phyloP scores from a whole-genome alignment of 2,329 filamentous ascomycete species.

The Aspergillus unguis region DNA sequence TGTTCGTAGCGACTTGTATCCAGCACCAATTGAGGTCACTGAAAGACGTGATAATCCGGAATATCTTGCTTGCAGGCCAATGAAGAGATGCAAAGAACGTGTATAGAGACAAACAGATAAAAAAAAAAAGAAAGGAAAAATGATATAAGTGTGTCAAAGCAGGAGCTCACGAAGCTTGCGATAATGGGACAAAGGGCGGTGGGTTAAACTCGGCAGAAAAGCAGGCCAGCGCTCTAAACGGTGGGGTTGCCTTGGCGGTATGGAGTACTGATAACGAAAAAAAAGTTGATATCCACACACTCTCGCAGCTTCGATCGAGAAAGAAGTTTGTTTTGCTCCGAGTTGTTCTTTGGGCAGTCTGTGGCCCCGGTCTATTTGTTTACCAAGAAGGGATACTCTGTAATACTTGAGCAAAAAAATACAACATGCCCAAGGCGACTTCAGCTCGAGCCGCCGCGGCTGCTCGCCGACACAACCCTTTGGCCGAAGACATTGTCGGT shows the following conservation, averaged over 20 bases:
- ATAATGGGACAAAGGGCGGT: too few species aligned
- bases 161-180: too few species aligned
- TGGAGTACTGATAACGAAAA: conserved; percentile 11
- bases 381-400: background rate
- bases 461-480: conserved; percentile 77
- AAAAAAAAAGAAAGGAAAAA: too few species aligned
- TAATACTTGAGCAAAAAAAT: background rate
- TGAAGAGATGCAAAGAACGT: too few species aligned
- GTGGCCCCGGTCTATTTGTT: background rate
- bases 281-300: conserved; percentile 34
- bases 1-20: background rate
- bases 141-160: too few species aligned
- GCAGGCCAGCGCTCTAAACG: background rate
- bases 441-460: conserved; percentile 54
- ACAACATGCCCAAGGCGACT: conserved; percentile 73
- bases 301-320: conserved; percentile 15
- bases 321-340: background rate
- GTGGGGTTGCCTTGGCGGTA: conserved; percentile 20
- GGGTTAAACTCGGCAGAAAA: too few species aligned
- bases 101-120: too few species aligned
- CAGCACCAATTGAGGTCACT: too few species aligned
- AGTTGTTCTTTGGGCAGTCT: background rate
- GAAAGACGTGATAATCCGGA: too few species aligned
- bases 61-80: too few species aligned
- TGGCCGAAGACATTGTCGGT: conserved; percentile 80